Base-by-base conservation (phyloP, 306 rosid species). In the Biancaea sappan region DNA sequence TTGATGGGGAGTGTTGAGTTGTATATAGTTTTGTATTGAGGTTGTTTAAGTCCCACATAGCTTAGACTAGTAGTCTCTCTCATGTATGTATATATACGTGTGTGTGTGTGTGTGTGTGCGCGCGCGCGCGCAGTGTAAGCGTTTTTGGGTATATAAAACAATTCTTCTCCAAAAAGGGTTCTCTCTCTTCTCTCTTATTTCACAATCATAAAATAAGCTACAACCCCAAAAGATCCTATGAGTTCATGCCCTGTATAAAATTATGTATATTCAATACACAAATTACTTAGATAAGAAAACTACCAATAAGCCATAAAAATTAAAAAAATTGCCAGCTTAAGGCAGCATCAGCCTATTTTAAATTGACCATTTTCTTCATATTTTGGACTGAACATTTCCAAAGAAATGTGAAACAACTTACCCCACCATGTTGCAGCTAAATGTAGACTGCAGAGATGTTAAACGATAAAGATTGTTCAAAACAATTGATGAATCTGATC, bases 381-480 rank as follows among this genome's bases (percentile, higher is more conserved):
- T 16, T 32, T 18, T 53, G 59, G 59, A 53, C 24, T 53, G 59
- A 26, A 11, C 24, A 31, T 48, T 51, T 61, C 31, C 32, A 69
- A 56, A 69, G 7, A 67, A 54, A n/a, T 12, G 32, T 44, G 50
- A 19, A 75, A 61, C 44, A 71, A 87, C 97, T 91, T 84, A 94
- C 98, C 98, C 95, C 73, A 92, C 99, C 97, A 94, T 92, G 81
- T 94, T 94, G 80, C 99, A 94, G 86, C 91, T 92, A 82, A 94
- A 94, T 69, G 95, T 66, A 48, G 96, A 88, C 74, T 87, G 97
- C 70, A 92, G 92, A 72, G 97, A 80, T 43, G 97, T 94, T 37
- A 94, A 79, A 31, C 99, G 93, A 77, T 84, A 94, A 56, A 92
- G 91, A 86, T 92, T 92, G 86, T 94, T 94, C 69, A 88, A 69